A percentile compares a stretch with the other conserved stretches of the same genome.
These are phyloP conservation scores for Penicillium sp. DNA, from an alignment of 2,329 filamentous ascomycete species.

Conservation along the genomic window DNA sequence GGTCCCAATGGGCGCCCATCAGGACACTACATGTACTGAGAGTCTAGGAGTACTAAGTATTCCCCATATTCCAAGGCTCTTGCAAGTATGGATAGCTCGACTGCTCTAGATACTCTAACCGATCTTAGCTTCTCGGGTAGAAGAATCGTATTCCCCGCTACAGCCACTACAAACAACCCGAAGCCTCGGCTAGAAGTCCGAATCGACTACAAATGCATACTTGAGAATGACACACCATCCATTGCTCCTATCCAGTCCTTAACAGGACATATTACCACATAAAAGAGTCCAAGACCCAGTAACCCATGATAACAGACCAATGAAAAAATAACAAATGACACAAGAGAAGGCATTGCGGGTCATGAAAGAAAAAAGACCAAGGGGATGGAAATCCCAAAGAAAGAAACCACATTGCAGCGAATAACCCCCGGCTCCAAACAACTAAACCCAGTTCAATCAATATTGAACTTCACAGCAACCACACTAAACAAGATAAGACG, in stretches of 20 bases:
- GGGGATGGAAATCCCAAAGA: neutral
- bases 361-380: constrained; percentile 17
- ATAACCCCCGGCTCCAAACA: neutral
- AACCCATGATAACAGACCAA: constrained; percentile 15
- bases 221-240: neutral
- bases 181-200: neutral
- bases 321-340: constrained; percentile 11
- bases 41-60: neutral
- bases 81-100: neutral
- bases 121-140: neutral
- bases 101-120: neutral
- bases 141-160: neutral
- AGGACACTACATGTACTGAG: too few species aligned
- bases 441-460: neutral
- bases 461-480: neutral
- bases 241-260: constrained; percentile 11
- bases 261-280: constrained; percentile 9
- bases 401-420: constrained; percentile 7
- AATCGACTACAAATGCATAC: neutral
- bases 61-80: neutral
- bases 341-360: constrained; percentile 25
- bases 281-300: constrained; percentile 13
- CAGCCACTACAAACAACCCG: neutral
- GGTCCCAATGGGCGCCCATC: too few species aligned
- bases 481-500: neutral